Evolutionary conservation across 306 rosid genomes (phyloP).

Genomic region (Inga oerstediana): DNA sequence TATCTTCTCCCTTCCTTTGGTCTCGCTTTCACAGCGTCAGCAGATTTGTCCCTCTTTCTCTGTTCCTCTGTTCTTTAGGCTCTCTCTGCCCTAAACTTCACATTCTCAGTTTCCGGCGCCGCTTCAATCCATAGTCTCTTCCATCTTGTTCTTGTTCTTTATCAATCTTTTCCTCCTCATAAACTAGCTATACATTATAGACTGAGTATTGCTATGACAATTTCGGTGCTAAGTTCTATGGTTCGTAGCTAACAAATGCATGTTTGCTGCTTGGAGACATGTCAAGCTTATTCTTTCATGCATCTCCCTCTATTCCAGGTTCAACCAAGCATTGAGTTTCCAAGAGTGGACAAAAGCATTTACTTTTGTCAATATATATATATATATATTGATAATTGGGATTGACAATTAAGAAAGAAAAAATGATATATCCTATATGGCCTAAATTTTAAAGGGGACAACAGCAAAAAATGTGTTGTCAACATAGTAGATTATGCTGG

Average conservation of each 20-base stretch:
- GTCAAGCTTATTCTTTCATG: neutral
- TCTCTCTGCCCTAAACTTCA: too few relatives aligned
- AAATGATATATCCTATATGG: neutral
- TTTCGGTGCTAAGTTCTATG: neutral
- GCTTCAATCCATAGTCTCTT: too few relatives aligned
- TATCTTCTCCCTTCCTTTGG: too few relatives aligned
- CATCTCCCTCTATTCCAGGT: constrained; percentile 19
- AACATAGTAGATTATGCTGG: neutral
- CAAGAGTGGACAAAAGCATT: neutral
- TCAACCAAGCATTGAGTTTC: neutral
- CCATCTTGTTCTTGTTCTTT: too few relatives aligned
- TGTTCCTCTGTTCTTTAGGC: too few relatives aligned
- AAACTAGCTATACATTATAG: too few relatives aligned
- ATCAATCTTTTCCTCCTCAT: too few relatives aligned
- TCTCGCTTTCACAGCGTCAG: too few relatives aligned
- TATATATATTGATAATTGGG: neutral
- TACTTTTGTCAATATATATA: too few relatives aligned
- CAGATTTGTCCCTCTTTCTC: too few relatives aligned
- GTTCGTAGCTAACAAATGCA: neutral
- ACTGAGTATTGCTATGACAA: too few relatives aligned
- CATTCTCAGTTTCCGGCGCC: too few relatives aligned
- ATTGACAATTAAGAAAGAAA: neutral
- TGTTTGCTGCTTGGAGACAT: constrained; percentile 15
- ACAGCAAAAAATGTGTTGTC: neutral
- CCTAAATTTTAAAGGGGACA: neutral